Evolutionary conservation across 108 stramenopile species (phyloP), one percentile per base, ranked within the genome.

Genomic region (Thalassiosira profunda): DNA sequence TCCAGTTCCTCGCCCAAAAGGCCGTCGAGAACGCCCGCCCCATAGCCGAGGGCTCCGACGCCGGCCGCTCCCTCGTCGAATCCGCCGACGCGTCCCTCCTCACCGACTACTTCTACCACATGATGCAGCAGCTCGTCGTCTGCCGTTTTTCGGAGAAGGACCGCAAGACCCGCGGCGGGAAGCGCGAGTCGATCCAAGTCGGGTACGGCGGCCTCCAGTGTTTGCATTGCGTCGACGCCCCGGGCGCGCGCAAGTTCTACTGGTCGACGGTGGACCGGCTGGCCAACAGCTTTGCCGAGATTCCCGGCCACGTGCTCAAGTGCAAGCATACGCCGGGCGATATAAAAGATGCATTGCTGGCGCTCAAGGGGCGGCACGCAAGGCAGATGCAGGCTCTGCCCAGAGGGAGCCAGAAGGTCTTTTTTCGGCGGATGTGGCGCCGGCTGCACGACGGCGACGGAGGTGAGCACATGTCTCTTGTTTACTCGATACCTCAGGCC

Each of bases 261-360:
- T 95, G 94, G 94, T 88, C 91, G 56, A 89, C 84, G 20, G 94
- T 95, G 3, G 91, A 95, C 65, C 79, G 90, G 25, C 60, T 95
- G 36, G 86, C 94, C 1, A 95, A 95, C 57, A 92, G 90, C 59
- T 95, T 95, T 74, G 91, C 94, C 1, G 94, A 95, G 63, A 95
- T 95, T 63, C 91, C 94, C 24, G 83, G 81, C 11, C 94, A 95
- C 58, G 71, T 95, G 21, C 58, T 95, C 21, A 91, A 91, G 65
- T 95, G 94, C 58, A 80, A 85, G 29, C 72, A 66, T 14, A 91
- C 88, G 69, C 89, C 94, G 0, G 70, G 66, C 28, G 74, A 83
- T 42, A 80, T 79, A 7, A 89, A 86, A 54, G 80, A 86, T 61
- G 89, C 94, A 33, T 62, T 95, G 44, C 29, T 78, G 24, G 67